phyloP scores from a whole-genome alignment of 331 rosid genomes.

The Malus hybrid region DNA sequence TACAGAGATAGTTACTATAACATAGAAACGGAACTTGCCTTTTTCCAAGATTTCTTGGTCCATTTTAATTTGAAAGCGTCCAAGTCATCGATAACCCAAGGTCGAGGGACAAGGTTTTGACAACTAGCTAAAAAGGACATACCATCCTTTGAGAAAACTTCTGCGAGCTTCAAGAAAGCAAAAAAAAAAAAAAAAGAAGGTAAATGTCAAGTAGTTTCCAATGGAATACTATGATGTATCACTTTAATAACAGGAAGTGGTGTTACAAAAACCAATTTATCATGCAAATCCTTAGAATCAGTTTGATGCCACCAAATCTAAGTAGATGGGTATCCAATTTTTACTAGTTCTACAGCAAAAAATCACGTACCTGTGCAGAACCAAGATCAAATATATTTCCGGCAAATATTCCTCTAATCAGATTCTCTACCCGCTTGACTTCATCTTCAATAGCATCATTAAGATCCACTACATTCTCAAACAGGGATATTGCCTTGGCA shows the following conservation, averaged over 20 bases:
- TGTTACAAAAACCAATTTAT: neutral
- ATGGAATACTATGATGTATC: neutral
- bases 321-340: neutral
- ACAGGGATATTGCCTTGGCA: constrained; percentile 71
- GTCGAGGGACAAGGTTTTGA: constrained; percentile 89
- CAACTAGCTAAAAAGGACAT: constrained; percentile 89
- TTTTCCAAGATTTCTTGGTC: constrained; percentile 82
- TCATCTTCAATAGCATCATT: constrained; percentile 88
- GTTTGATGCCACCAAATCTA: neutral
- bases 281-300: neutral
- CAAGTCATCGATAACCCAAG: constrained; percentile 93
- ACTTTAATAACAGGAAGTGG: neutral
- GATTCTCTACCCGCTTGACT: constrained; percentile 68
- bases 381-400: constrained; percentile 99
- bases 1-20: neutral
- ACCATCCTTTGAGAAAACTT: constrained; percentile 81
- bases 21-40: constrained; percentile 42
- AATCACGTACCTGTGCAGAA: constrained; percentile 62
- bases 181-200: neutral
- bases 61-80: constrained; percentile 68
- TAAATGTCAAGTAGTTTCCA: neutral
- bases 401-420: constrained; percentile 78
- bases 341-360: neutral
- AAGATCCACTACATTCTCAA: constrained; percentile 56
- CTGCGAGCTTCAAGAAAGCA: constrained; percentile 75